A percentile compares a stretch with the other conserved stretches of the same genome.
Evolutionary conservation across 2,329 filamentous ascomycete genomes (phyloP).

Genomic region (Cercospora sojina): DNA sequence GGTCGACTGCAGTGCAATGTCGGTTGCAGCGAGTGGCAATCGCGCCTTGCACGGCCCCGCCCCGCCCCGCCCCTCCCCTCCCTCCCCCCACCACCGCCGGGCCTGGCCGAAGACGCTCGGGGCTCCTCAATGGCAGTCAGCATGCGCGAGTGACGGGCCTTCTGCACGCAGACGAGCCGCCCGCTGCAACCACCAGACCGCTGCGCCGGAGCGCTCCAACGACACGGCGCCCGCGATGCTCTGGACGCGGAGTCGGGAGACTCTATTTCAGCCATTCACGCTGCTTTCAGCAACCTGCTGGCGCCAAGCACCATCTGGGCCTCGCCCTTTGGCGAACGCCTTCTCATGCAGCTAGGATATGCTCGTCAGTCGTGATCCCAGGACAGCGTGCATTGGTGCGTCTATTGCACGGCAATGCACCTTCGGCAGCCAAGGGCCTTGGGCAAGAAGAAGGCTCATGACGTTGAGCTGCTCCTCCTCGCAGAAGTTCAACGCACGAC

Average conservation of each 20-base stretch:
- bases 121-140: background rate
- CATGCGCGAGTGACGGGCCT: constrained; percentile 17
- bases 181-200: constrained; percentile 18
- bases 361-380: constrained; percentile 18
- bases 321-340: constrained; percentile 12
- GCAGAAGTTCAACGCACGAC: background rate
- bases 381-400: constrained; percentile 25
- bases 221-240: constrained; percentile 19
- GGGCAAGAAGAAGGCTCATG: background rate
- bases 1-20: constrained; percentile 4
- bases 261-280: constrained; percentile 24
- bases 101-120: background rate
- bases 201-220: constrained; percentile 20
- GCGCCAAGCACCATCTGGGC: constrained; percentile 6
- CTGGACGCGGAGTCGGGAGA: constrained; percentile 22
- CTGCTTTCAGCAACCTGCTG: constrained; percentile 20
- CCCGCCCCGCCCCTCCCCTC: background rate
- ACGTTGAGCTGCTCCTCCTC: background rate
- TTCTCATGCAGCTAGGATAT: constrained; percentile 2
- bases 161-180: constrained; percentile 15
- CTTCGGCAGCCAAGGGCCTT: constrained; percentile 17
- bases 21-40: background rate
- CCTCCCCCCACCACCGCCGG: background rate
- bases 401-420: constrained; percentile 14
- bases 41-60: background rate